These are phyloP conservation scores for Fusarium sp. DNA, from an alignment of 2,329 filamentous ascomycete genomes.

Conservation along the genomic window DNA sequence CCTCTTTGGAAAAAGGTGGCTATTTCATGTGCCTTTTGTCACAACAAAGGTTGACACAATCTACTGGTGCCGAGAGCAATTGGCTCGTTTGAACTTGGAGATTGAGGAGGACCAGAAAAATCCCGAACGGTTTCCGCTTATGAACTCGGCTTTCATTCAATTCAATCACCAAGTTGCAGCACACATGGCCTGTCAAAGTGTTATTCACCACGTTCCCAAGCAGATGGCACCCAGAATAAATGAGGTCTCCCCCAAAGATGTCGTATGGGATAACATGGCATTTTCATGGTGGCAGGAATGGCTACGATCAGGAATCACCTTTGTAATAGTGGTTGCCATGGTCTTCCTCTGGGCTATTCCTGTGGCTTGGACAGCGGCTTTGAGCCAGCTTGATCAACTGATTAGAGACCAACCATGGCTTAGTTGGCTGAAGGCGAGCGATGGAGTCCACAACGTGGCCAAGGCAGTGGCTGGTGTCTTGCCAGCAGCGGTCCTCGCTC, in stretches of 20 bases:
- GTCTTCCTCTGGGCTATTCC: slow-evolving; percentile 92
- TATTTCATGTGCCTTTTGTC: slow-evolving; percentile 82
- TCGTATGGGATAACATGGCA: slow-evolving; percentile 98
- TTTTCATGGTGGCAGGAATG: slow-evolving; percentile 95
- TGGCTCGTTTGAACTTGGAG: slow-evolving; percentile 90
- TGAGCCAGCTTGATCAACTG: slow-evolving; percentile 83
- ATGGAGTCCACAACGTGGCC: slow-evolving; percentile 72
- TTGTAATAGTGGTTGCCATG: slow-evolving; percentile 78
- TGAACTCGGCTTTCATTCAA: slow-evolving; percentile 98
- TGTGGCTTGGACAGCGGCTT: slow-evolving; percentile 86
- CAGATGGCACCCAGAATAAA: slow-evolving; percentile 94
- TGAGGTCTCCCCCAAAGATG: slow-evolving; percentile 94
- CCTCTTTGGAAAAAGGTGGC: slow-evolving; percentile 73
- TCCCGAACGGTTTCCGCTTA: slow-evolving; percentile 87
- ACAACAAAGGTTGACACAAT: slow-evolving; percentile 96
- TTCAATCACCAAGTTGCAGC: slow-evolving; percentile 98
- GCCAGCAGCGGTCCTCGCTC: slow-evolving; percentile 81
- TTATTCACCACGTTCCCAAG: slow-evolving; percentile 91
- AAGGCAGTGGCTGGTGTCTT: slow-evolving; percentile 85
- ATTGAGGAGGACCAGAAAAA: slow-evolving; percentile 92
- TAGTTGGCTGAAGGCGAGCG: slow-evolving; percentile 73
- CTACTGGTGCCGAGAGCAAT: slow-evolving; percentile 87
- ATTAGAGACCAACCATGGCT: slow-evolving; percentile 78
- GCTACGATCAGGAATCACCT: slow-evolving; percentile 76
- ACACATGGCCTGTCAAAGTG: slow-evolving; percentile 96